phyloP scores from a whole-genome alignment of 306 rosid genomes.

The Cucurbita ficifolia region DNA sequence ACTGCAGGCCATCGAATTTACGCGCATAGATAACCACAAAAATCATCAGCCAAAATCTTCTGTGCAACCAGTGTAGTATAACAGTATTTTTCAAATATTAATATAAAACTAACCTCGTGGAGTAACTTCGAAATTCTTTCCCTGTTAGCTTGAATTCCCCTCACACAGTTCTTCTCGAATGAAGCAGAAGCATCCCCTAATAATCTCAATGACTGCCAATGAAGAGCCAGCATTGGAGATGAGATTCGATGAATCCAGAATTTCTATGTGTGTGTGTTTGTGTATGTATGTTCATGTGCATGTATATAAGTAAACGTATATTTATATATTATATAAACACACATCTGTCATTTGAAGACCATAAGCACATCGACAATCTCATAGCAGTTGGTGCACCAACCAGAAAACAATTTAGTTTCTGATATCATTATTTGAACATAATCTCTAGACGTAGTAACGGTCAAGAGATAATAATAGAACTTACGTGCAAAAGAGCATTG shows the following conservation, averaged over 20 bases:
- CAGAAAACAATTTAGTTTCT: background rate
- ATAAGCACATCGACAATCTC: no score
- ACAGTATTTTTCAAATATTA: constrained; percentile 2
- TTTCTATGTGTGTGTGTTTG: background rate
- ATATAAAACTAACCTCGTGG: constrained; percentile 56
- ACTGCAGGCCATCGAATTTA: constrained; percentile 41
- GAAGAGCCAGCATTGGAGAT: constrained; percentile 1
- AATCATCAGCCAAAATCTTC: constrained; percentile 21
- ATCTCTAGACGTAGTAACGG: background rate
- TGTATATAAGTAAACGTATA: no score
- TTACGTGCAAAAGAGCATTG: constrained; percentile 60
- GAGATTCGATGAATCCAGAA: background rate
- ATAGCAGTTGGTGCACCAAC: no score
- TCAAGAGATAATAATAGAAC: constrained; percentile 14
- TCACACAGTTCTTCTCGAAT: constrained; percentile 88
- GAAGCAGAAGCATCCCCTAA: constrained; percentile 91
- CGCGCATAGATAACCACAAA: background rate
- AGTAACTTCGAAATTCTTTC: constrained; percentile 87
- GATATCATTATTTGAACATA: background rate
- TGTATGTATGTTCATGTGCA: no score
- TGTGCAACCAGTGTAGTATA: background rate
- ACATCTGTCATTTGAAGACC: no score
- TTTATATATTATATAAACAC: no score
- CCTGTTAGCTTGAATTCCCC: constrained; percentile 87
- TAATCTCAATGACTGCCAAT: constrained; percentile 72